Base-by-base conservation (phyloP, 2,329 filamentous ascomycete species). In the Hypoxylon sp. region DNA sequence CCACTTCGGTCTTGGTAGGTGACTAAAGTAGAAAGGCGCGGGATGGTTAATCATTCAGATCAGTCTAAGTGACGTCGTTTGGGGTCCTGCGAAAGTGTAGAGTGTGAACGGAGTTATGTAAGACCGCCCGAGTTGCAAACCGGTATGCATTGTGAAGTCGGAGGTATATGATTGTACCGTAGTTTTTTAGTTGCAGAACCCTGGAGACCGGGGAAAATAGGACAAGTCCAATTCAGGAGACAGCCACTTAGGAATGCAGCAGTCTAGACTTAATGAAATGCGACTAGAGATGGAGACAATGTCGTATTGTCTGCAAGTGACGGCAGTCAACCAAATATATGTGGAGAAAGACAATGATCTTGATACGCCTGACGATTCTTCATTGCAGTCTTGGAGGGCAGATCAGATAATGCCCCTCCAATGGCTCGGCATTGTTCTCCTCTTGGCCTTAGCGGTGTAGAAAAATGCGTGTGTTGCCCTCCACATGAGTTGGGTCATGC, bases 221-320 rank as follows among this genome's bases (percentile, higher is more conserved):
- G 29, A 58, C 48, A 48, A 32, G 48, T 51, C 27, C 8, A 48
- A 35, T 44, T 31, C 42, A 44, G 19, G 54, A 57, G 51, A 57
- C n/a, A 19, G 39, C 39, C n/a, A 44, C 7, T 44, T 21, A 44
- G n/a, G 15, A 19, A 44, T 37, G 42, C 24, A 48, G 42, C 17
- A 59, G 35, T 57, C 55, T 54, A 53, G 57, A 52, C 53, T 57
- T 50, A 31, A 58, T 59, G 47, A 54, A 51, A 51, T 39, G 54
- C 46, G 21, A 62, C 63, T 24, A 21, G 46, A 35, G 46, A 65
- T 53, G 31, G 27, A 60, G 47, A 65, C 37, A 37, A 39, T 21
- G 48, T 61, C 48, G 65, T 55, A 65, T 64, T 17, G n/a, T 57
- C 67, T 72, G 70, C 62, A 65, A 67, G 65, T 70, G 65, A 68